Conservation (phyloP, 2,329 filamentous ascomycete species). For the Corinectria fuckeliana region DNA sequence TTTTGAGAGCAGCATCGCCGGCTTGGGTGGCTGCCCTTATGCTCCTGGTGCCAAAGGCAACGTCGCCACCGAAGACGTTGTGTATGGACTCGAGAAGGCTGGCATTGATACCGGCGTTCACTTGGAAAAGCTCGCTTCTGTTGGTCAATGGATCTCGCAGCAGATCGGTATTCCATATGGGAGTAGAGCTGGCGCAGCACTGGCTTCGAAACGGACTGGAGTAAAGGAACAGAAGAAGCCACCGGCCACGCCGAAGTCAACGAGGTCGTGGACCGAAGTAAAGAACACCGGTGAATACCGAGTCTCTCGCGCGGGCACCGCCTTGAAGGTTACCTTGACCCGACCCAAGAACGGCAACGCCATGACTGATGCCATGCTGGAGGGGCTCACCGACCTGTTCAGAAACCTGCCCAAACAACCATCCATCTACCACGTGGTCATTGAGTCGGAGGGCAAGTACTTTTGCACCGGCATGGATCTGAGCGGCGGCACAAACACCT, state of each 20-base stretch:
- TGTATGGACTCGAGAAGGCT: slow-evolving; percentile 12
- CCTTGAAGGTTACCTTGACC: slow-evolving; percentile 6
- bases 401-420: background rate
- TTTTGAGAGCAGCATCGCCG: slow-evolving; percentile 16
- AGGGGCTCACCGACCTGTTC: slow-evolving; percentile 2
- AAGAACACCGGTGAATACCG: slow-evolving; percentile 9
- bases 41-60: slow-evolving; percentile 20
- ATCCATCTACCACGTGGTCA: slow-evolving; percentile 11
- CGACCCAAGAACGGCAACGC: slow-evolving; percentile 13
- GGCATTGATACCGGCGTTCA: slow-evolving; percentile 11
- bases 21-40: slow-evolving; percentile 19
- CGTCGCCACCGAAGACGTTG: slow-evolving; percentile 20
- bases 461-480: slow-evolving; percentile 24
- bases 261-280: background rate
- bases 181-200: slow-evolving; percentile 9
- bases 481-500: slow-evolving; percentile 12
- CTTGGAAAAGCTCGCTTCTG: background rate
- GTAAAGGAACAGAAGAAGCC: background rate
- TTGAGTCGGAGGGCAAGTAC: slow-evolving; percentile 17
- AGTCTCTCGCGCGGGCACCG: slow-evolving; percentile 1
- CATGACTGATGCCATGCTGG: slow-evolving; percentile 10
- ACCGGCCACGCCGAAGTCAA: background rate
- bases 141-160: slow-evolving; percentile 9
- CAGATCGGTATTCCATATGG: slow-evolving; percentile 6
- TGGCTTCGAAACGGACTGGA: background rate